Conservation (phyloP, 257 asterid genomes). For the Parsonsia alboflavescens region DNA sequence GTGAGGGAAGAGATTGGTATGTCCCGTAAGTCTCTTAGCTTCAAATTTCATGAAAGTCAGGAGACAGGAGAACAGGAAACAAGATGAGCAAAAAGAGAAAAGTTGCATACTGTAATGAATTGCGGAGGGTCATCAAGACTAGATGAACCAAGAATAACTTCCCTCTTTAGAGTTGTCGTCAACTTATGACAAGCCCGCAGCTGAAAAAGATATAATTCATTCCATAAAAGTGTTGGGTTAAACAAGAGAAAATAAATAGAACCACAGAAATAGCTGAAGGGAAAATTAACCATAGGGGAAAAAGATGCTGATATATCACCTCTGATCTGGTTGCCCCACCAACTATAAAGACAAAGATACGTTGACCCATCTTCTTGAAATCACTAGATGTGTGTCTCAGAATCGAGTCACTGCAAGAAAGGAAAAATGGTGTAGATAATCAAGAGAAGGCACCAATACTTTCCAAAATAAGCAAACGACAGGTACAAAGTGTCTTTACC, state of each 20-base stretch:
- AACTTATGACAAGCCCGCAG: slow-evolving; percentile 92
- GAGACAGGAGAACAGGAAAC: slow-evolving; percentile 6
- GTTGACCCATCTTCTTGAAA: slow-evolving; percentile 91
- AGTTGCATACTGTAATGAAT: slow-evolving; percentile 71
- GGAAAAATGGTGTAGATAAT: slow-evolving; percentile 12
- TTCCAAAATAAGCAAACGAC: background rate
- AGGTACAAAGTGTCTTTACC: background rate
- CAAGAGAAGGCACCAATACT: background rate
- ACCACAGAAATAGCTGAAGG: background rate
- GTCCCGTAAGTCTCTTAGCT: background rate
- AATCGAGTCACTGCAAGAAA: slow-evolving; percentile 71
- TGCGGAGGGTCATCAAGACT: slow-evolving; percentile 96
- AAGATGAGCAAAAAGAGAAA: slow-evolving; percentile 18
- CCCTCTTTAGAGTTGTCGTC: slow-evolving; percentile 77
- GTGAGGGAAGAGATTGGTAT: background rate
- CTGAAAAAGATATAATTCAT: slow-evolving; percentile 35
- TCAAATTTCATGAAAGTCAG: background rate
- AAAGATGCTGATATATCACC: slow-evolving; percentile 34
- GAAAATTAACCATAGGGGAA: slow-evolving; percentile 6
- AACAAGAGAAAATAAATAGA: background rate
- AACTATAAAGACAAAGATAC: slow-evolving; percentile 93
- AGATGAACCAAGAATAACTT: slow-evolving; percentile 88
- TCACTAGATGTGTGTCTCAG: slow-evolving; percentile 92
- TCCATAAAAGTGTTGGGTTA: slow-evolving; percentile 10
- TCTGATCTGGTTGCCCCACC: slow-evolving; percentile 99